These are phyloP conservation scores for Globisporangium nunn DNA, from an alignment of 352 stramenopile genomes.

Conservation along the genomic window DNA sequence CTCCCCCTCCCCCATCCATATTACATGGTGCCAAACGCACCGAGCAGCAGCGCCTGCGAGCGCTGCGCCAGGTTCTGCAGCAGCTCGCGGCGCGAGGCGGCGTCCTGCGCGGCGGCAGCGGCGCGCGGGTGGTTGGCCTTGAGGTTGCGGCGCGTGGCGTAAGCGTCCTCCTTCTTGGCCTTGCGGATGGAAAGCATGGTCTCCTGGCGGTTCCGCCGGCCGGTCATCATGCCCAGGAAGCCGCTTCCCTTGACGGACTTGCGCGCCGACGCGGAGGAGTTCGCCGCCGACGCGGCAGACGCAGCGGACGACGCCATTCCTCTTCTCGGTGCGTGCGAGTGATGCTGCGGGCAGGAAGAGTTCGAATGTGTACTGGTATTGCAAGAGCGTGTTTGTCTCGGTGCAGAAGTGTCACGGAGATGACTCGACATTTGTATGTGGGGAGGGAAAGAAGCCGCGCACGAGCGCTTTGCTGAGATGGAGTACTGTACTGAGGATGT, in stretches of 20 bases:
- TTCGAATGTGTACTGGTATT: no score
- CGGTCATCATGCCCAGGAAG: slow-evolving; percentile 64
- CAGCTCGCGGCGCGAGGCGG: slow-evolving; percentile 50
- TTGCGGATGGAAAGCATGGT: slow-evolving; percentile 86
- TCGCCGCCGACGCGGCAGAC: neutral
- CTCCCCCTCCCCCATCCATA: neutral
- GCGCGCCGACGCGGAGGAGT: slow-evolving; percentile 18
- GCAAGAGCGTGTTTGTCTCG: no score
- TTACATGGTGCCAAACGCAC: slow-evolving; percentile 13
- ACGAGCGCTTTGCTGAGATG: no score
- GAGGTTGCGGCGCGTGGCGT: slow-evolving; percentile 79
- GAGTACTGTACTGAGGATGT: no score
- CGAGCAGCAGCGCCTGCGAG: slow-evolving; percentile 71
- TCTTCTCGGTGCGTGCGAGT: neutral
- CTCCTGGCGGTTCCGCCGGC: slow-evolving; percentile 77
- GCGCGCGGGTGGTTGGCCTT: slow-evolving; percentile 64
- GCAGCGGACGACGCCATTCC: neutral
- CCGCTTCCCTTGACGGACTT: slow-evolving; percentile 74
- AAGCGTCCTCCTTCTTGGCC: slow-evolving; percentile 85
- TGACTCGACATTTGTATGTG: no score
- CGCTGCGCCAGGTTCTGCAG: slow-evolving; percentile 75
- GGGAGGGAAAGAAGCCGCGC: no score
- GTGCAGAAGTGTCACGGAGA: no score
- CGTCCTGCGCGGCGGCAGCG: slow-evolving; percentile 10
- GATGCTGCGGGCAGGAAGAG: no score